Percentiles rank a stretch among this genome's conserved stretches.
phyloP scores from a whole-genome alignment of 2,329 filamentous ascomycete species.

The Myriosclerotinia scirpicola region DNA sequence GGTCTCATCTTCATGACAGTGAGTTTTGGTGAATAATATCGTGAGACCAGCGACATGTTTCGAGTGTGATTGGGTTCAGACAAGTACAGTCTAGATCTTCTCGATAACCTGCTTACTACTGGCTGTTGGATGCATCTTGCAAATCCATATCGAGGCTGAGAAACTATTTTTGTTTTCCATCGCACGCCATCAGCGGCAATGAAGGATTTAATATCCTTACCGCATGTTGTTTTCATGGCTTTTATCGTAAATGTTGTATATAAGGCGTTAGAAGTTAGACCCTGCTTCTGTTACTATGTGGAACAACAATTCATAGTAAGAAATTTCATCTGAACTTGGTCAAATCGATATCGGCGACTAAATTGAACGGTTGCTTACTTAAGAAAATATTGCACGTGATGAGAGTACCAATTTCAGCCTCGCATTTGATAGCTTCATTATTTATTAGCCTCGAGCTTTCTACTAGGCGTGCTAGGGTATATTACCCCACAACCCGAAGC shows the following conservation, averaged over 20 bases:
- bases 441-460: too few species aligned
- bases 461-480: too few species aligned
- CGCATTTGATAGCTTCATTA: neutral
- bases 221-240: neutral
- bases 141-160: conserved; percentile 1
- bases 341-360: too few species aligned
- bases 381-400: too few species aligned
- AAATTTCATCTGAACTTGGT: too few species aligned
- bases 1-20: neutral
- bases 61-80: too few species aligned
- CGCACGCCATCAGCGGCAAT: neutral
- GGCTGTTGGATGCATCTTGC: conserved; percentile 1
- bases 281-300: neutral
- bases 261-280: neutral
- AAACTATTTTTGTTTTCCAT: neutral
- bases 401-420: neutral
- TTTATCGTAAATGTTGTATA: neutral
- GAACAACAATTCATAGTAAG: too few species aligned
- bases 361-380: too few species aligned
- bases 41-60: too few species aligned
- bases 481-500: conserved; percentile 3
- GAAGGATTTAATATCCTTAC: neutral
- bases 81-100: neutral
- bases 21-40: too few species aligned
- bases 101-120: neutral